phyloP scores from a whole-genome alignment of 2,329 filamentous ascomycete species.

The Cordyceps fumosorosea region DNA sequence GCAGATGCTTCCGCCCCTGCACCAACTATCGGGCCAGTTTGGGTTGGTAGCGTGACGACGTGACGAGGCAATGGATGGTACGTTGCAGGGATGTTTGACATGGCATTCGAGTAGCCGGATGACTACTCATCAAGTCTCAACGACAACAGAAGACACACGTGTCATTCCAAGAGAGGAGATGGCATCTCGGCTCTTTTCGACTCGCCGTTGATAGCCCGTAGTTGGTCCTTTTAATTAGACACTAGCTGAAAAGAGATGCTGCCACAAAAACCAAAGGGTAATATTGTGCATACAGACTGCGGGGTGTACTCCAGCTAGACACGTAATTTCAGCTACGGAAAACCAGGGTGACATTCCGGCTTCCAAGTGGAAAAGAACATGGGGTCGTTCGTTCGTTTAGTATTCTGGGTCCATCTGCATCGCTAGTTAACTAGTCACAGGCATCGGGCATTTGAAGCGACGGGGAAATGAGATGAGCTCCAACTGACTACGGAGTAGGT shows the following conservation, averaged over 20 bases:
- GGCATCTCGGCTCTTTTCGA: not conserved
- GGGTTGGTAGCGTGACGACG: too few relatives aligned
- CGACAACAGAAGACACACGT: not conserved
- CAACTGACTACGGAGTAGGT: too few relatives aligned
- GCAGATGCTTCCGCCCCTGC: not conserved
- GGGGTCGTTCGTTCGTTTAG: not conserved
- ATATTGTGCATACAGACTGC: not conserved
- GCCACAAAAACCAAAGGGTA: not conserved
- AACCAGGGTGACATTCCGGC: constrained; percentile 6
- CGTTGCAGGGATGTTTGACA: not conserved
- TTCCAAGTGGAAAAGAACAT: not conserved
- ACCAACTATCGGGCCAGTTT: not conserved
- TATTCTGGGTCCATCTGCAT: not conserved
- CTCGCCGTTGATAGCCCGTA: not conserved
- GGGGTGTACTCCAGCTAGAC: not conserved
- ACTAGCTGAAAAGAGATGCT: not conserved
- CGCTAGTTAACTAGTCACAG: too few relatives aligned
- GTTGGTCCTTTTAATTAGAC: not conserved
- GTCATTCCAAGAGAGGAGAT: not conserved
- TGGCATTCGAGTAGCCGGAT: not conserved
- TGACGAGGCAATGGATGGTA: not conserved
- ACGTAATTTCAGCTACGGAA: not conserved
- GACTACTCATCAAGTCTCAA: not conserved
- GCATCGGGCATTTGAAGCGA: too few relatives aligned
- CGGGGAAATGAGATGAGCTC: too few relatives aligned